Evolutionary conservation across 225 moss, liverwort and hornwort genomes (phyloP), one percentile per base, ranked within the genome.

Genomic region (Antitrichia curtipendula): DNA sequence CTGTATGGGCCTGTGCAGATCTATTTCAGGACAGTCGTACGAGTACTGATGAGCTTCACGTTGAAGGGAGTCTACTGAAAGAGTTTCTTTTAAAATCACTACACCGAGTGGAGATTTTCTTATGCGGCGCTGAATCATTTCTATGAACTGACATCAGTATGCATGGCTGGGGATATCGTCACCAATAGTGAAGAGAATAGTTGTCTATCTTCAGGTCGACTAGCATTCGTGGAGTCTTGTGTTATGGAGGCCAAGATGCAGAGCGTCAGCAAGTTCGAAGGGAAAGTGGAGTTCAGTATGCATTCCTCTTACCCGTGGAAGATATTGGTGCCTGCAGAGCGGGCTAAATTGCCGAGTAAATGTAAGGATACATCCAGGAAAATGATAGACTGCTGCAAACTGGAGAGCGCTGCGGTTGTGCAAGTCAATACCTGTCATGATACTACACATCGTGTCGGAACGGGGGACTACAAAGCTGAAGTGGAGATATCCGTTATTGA

Each of bases 201-300:
- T n/a, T 85, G 58, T 60, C 62, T 77, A 75, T 80, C 83, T 34
- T 75, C 83, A 29, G 83, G 69, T 80, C 62, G 68, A 28, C 57
- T 70, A n/a, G 78, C 82, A 25, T 76, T 58, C 75, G 86, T 84
- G 41, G 90, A 88, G 6, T 63, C 77, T 81, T 77, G 88, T 75
- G 88, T 84, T 6, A 86, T 88, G 90, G 92, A 90, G 84, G 71
- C 92, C 82, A 88, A 86, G 88, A 68, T 91, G 79, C 91, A 91
- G 80, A 88, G 86, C 75, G 83, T 90, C 70, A 92, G 88, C 81
- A 90, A 86, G 75, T 86, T 90, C 63, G 90, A 90, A 75, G 90
- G 86, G 53, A 91, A 90, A 69, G 81, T 90, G 76, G 92, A 92
- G 84, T 80, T 90, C 43, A 75, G 8, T 40, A 86, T 91, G 90